Base-by-base conservation (phyloP, 176 grass and related monocot species). In the Eragrostis curvula region DNA sequence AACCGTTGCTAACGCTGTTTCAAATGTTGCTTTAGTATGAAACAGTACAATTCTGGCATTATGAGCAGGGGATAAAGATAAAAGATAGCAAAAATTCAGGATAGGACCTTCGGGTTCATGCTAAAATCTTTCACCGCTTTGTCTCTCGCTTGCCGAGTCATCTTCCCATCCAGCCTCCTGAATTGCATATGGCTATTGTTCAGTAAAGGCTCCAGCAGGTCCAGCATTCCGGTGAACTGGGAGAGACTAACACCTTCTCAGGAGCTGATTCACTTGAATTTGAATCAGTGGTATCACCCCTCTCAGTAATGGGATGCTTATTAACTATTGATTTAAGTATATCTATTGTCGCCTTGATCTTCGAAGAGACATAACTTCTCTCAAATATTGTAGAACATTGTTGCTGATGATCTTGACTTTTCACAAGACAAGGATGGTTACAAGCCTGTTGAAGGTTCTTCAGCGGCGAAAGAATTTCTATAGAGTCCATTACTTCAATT, bases 361-460 rank as follows among this genome's bases (percentile, higher is more conserved):
- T 97, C 11, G 95, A 94, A 32, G 95, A 97, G 65, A 94, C 77
- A 46, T 93, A 97, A 72, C 85, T 83, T 55, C 81, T 91, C 52
- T 92, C 83, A 53, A 71, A 85, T 61, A 97, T 88, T 64, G 67
- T 80, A 57, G 81, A 50, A 42, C 3, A 11, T 32, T 27, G 74
- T 83, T 52, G 69, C 67, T 42, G 45, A 62, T 30, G 88, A 71
- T 88, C 76, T 43, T 85, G 83, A 15, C 89, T 87, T 30, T 94
- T 89, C 50, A 89, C 83, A 80, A 97, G 91, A 88, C 83, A 57
- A 52, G 91, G 91, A 68, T 97, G 94, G 42, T 97, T 87, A 56
- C 94, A 97, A 56, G 94, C 94, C 81, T 97, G 94, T 61, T 92
- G 77, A 80, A 97, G 91, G 92, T 97, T 51, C 94, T 91, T 36